Conservation (phyloP, 345 rosid genomes). For the Pelargonium nanum region DNA sequence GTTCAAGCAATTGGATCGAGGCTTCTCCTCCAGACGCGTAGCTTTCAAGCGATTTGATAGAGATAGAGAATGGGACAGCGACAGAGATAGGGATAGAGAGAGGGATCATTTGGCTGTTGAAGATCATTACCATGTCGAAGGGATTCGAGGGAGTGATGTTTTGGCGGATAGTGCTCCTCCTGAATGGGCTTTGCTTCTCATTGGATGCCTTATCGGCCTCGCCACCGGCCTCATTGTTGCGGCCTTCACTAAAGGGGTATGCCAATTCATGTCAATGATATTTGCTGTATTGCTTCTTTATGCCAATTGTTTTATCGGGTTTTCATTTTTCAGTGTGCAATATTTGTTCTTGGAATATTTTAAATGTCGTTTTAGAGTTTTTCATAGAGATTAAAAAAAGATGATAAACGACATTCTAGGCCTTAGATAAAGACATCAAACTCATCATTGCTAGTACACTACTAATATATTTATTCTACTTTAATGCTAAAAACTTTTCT, state of each 20-base stretch:
- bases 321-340: no score
- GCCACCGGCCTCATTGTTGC: conserved; percentile 90
- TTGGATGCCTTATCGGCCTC: conserved; percentile 84
- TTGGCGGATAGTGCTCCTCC: conserved; percentile 79
- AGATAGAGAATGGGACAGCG: conserved; percentile 26
- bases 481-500: no score
- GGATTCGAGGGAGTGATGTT: conserved; percentile 28
- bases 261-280: no score
- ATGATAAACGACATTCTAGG: no score
- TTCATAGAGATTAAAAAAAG: no score
- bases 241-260: conserved; percentile 80
- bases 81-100: conserved; percentile 29
- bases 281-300: no score
- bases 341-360: no score
- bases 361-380: no score
- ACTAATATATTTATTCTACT: no score
- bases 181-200: conserved; percentile 86
- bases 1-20: conserved; percentile 52
- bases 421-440: no score
- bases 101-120: conserved; percentile 14
- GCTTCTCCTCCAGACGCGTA: conserved; percentile 45
- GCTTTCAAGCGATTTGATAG: conserved; percentile 39
- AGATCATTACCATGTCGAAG: conserved; percentile 16
- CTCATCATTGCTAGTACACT: no score
- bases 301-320: not conserved